phyloP scores from a whole-genome alignment of 176 grass and related monocot genomes.

The Ampelocalamus luodianensis region DNA sequence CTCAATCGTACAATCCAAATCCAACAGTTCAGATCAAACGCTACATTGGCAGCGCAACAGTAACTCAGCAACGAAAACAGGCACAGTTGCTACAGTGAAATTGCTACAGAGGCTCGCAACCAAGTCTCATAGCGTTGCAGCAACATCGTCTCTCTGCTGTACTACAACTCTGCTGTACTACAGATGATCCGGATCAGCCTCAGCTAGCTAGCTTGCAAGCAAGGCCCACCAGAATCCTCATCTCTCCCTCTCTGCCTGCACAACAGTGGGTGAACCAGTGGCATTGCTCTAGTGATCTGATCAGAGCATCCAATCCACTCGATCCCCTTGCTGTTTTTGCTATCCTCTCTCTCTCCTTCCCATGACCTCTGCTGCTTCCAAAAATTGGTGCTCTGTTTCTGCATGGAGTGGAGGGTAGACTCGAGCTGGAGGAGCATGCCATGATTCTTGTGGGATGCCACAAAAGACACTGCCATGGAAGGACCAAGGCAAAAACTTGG shows the following conservation, averaged over 20 bases:
- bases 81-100: no score
- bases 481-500: background rate
- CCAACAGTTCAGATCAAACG: no score
- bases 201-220: background rate
- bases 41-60: no score
- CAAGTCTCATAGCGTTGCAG: no score
- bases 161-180: no score
- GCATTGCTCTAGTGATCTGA: constrained; percentile 1
- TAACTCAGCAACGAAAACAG: no score
- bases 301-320: constrained; percentile 26
- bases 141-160: no score
- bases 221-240: constrained; percentile 10
- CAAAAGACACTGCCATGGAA: background rate
- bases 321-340: background rate
- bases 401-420: constrained; percentile 24
- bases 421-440: background rate
- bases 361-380: constrained; percentile 25
- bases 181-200: no score
- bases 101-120: no score
- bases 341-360: background rate
- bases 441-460: constrained; percentile 26
- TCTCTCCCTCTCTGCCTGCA: background rate
- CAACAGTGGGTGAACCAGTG: background rate
- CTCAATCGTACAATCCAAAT: no score
- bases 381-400: constrained; percentile 30